Conservation (phyloP, 768 basidiomycete genomes). For the Coprinopsis marcescibilis region DNA sequence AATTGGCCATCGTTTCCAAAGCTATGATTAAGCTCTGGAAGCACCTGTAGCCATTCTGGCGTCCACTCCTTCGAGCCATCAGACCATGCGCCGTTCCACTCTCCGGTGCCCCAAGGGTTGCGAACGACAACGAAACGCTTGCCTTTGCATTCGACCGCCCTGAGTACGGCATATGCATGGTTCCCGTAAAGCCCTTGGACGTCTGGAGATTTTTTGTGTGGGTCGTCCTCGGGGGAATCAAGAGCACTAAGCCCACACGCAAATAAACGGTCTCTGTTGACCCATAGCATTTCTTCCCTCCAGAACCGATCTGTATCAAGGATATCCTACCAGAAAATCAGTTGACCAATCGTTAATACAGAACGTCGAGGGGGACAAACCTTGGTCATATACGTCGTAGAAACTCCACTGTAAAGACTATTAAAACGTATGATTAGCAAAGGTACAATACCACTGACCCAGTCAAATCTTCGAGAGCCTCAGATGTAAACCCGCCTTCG, state of each 20-base stretch:
- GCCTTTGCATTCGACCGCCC: slow-evolving; percentile 36
- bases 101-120: slow-evolving; percentile 49
- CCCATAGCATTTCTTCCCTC: slow-evolving; percentile 45
- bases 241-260: slow-evolving; percentile 42
- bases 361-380: slow-evolving; percentile 15
- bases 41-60: slow-evolving; percentile 31
- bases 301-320: slow-evolving; percentile 46
- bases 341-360: slow-evolving; percentile 36
- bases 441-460: too few species aligned
- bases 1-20: slow-evolving; percentile 42
- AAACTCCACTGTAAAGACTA: too few species aligned
- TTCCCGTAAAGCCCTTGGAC: slow-evolving; percentile 31
- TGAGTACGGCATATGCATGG: slow-evolving; percentile 44
- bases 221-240: slow-evolving; percentile 27
- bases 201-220: slow-evolving; percentile 4
- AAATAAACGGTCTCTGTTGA: slow-evolving; percentile 47
- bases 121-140: slow-evolving; percentile 43
- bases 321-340: slow-evolving; percentile 39
- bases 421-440: too few species aligned
- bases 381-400: slow-evolving; percentile 37
- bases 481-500: slow-evolving; percentile 31
- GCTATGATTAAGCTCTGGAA: slow-evolving; percentile 28
- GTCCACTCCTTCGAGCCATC: slow-evolving; percentile 43
- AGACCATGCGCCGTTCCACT: slow-evolving; percentile 29
- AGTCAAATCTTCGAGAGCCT: slow-evolving; percentile 53